Base-by-base conservation (phyloP, 1,284 basidiomycete genomes). In the Peniophora sp. region DNA sequence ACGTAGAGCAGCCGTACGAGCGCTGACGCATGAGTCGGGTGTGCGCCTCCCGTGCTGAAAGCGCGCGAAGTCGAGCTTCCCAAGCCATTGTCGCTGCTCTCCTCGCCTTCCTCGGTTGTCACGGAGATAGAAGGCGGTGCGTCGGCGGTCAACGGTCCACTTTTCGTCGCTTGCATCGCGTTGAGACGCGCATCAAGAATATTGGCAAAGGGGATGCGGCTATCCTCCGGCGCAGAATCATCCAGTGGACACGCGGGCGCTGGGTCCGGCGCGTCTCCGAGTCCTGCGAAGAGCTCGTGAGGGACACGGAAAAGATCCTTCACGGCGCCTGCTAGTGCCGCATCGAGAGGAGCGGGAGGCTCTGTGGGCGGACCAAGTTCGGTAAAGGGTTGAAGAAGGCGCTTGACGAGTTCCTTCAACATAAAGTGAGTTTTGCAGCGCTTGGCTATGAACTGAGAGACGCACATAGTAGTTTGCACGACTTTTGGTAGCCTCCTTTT, bases 1-100 rank as follows among this genome's bases (percentile, higher is more conserved):
- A 88, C 60, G 61, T 83, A 89, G n/a, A 88, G 68, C 32, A 89
- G 64, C 32, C 86, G 80, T n/a, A 84, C 65, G 24, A 89, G 68
- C 1, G 82, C 77, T 8, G 83, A 79, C n/a, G 73, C 67, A 60
- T 88, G 86, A 48, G 68, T 74, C 14, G 71, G 74, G 58, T 85
- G 81, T 20, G 73, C 74, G 37, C 71, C 69, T 3, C 73, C 70
- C 18, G 72, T 64, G 32, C 64, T 67, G 55, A 72, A 72, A 3
- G 68, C 59, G 46, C 73, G 74, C 2, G 65, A 62, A 2, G 61
- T 51, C n/a, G 37, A 5, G 27, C 27, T 12, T 5, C 12, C 27
- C 5, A 5, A 5, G 8, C 18, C 37, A 17, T n/a, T 20, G 15
- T 41, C 37, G 18, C 8, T 8, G n/a, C n/a, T 20, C 37, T n/a